Conservation (phyloP, 768 basidiomycete species). For the Rhizopogon sp. region DNA sequence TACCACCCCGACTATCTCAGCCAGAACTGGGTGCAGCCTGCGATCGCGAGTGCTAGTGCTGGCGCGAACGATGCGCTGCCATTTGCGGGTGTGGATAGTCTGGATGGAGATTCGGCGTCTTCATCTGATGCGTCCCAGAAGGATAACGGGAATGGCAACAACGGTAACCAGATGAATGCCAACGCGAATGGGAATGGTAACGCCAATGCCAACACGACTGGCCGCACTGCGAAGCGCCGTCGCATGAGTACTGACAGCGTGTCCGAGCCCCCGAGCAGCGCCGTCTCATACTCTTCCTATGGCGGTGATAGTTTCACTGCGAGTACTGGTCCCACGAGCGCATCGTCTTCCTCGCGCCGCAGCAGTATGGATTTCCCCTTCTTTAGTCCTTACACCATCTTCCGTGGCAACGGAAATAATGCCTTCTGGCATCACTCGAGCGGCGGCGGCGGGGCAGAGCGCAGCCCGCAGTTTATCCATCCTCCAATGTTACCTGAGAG, state of each 20-base stretch:
- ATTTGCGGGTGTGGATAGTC: slow-evolving; percentile 42
- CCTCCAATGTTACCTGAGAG: slow-evolving; percentile 58
- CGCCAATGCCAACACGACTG: background rate
- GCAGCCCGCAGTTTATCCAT: slow-evolving; percentile 56
- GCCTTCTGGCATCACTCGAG: slow-evolving; percentile 79
- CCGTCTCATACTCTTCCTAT: slow-evolving; percentile 59
- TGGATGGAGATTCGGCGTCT: slow-evolving; percentile 36
- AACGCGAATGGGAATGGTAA: background rate
- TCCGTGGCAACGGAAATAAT: slow-evolving; percentile 51
- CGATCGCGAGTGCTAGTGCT: background rate
- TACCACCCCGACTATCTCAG: slow-evolving; percentile 70
- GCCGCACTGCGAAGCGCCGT: slow-evolving; percentile 57
- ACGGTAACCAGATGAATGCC: slow-evolving; percentile 13
- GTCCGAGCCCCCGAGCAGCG: slow-evolving; percentile 53
- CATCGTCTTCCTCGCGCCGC: slow-evolving; percentile 50
- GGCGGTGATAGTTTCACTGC: slow-evolving; percentile 42
- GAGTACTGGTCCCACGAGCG: slow-evolving; percentile 46
- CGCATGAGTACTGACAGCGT: slow-evolving; percentile 61
- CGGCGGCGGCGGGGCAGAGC: slow-evolving; percentile 60
- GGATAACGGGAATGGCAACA: slow-evolving; percentile 12
- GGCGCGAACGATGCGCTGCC: slow-evolving; percentile 45
- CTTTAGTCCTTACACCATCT: slow-evolving; percentile 47
- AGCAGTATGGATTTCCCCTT: slow-evolving; percentile 66
- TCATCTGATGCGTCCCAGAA: background rate
- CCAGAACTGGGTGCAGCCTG: slow-evolving; percentile 40